Conservation (phyloP, 2,329 filamentous ascomycete genomes). For the Aspergillus neoniger region DNA sequence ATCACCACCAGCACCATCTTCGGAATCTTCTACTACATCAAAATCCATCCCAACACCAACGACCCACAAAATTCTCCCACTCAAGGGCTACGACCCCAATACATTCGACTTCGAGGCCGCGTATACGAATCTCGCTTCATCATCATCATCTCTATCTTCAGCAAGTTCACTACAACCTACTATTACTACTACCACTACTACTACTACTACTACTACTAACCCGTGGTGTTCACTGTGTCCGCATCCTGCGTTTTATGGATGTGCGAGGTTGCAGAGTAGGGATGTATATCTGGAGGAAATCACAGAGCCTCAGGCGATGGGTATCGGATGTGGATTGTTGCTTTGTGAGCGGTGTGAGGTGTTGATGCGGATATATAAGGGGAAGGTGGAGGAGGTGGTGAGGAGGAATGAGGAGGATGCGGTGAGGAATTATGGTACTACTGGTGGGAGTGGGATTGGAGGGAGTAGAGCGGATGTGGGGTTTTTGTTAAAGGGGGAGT, state of each 20-base stretch:
- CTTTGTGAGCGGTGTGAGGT: conserved; percentile 32
- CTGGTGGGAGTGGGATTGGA: conserved; percentile 8
- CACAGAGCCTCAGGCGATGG: conserved; percentile 4
- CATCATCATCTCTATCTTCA: conserved; percentile 10
- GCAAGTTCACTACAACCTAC: no score
- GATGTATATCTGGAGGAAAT: conserved; percentile 14
- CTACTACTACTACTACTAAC: conserved; percentile 12
- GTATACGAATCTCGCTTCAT: conserved; percentile 22
- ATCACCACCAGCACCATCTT: no score
- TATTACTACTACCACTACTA: conserved; percentile 2
- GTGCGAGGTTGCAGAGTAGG: conserved; percentile 21
- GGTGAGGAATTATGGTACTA: no score
- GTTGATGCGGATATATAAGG: conserved; percentile 18
- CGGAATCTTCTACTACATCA: no score
- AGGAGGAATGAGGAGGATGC: conserved; percentile 12
- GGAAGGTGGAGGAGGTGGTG: conserved; percentile 25
- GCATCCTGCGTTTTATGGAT: conserved; percentile 40
- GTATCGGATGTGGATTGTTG: conserved; percentile 31
- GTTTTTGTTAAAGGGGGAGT: conserved; percentile 26
- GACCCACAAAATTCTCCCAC: no score
- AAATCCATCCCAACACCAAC: no score
- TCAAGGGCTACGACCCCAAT: no score
- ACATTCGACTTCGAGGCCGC: conserved; percentile 30
- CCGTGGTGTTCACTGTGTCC: conserved; percentile 48
- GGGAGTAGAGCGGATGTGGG: conserved; percentile 30